A percentile compares a stretch with the other conserved stretches of the same genome.
Conservation (phyloP, 306 rosid species). For the Acacia crassicarpa region DNA sequence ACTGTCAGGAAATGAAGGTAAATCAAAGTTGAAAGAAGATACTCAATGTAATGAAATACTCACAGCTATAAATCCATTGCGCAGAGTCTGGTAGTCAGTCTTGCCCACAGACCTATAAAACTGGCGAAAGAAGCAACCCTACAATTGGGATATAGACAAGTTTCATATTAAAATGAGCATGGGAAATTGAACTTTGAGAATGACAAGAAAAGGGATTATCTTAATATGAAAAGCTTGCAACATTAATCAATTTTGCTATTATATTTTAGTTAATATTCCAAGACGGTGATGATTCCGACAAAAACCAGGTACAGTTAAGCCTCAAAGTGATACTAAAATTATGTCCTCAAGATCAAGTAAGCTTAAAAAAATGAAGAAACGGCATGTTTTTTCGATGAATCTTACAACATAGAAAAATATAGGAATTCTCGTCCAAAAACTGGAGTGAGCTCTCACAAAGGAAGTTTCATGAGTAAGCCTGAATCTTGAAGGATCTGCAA, state of each 20-base stretch:
- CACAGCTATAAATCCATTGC: slow-evolving; percentile 83
- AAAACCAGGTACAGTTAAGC: neutral
- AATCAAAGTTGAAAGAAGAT: neutral
- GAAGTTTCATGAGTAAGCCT: slow-evolving; percentile 92
- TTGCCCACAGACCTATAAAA: slow-evolving; percentile 78
- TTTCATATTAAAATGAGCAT: neutral
- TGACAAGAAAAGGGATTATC: neutral
- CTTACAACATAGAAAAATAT: slow-evolving; percentile 80
- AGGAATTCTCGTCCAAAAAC: slow-evolving; percentile 72
- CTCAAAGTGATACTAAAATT: neutral
- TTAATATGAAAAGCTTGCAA: neutral
- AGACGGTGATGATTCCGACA: neutral
- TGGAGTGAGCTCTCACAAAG: slow-evolving; percentile 81
- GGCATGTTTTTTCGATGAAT: slow-evolving; percentile 12
- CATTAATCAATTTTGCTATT: neutral
- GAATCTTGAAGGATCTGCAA: slow-evolving; percentile 71
- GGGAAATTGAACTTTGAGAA: neutral
- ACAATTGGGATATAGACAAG: slow-evolving; percentile 28
- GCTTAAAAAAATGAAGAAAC: neutral
- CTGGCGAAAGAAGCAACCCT: slow-evolving; percentile 92
- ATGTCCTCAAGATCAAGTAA: neutral
- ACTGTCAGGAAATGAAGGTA: slow-evolving; percentile 21
- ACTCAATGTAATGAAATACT: slow-evolving; percentile 36
- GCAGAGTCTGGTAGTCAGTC: slow-evolving; percentile 72
- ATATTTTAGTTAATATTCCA: neutral